Percentiles rank a stretch among this genome's conserved stretches.
phyloP scores from a whole-genome alignment of 208 protist species.

The Leishmania tropica region DNA sequence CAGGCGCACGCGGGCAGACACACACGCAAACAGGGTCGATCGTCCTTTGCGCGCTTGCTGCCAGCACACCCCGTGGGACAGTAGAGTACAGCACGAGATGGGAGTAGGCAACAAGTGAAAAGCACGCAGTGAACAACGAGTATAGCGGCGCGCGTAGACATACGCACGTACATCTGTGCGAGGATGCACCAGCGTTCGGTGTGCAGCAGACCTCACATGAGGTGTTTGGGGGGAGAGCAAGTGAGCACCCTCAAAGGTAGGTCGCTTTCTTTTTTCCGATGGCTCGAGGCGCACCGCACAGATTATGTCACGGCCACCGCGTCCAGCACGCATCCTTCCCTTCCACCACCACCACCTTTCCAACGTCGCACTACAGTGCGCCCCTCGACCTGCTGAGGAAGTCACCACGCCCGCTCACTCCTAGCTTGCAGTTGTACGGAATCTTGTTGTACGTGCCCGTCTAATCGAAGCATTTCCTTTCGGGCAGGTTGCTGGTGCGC shows the following conservation, averaged over 20 bases:
- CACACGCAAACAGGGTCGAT: background rate
- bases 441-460: background rate
- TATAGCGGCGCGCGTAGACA: background rate
- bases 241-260: background rate
- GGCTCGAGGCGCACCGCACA: too few species aligned
- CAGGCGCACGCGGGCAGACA: background rate
- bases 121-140: background rate
- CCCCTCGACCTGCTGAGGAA: background rate
- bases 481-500: background rate
- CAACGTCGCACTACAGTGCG: background rate
- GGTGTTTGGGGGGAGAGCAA: background rate
- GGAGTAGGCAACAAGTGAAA: background rate
- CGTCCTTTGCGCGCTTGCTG: background rate
- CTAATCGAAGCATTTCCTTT: background rate
- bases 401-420: background rate
- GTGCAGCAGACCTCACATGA: background rate
- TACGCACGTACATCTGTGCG: background rate
- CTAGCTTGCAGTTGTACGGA: background rate
- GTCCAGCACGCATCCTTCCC: background rate
- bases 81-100: conserved; percentile 1
- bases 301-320: background rate
- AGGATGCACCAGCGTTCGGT: background rate
- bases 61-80: background rate
- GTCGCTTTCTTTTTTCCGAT: background rate
- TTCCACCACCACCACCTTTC: background rate